Base-by-base conservation (phyloP, 345 rosid species). In the Bruguiera parviflora region DNA sequence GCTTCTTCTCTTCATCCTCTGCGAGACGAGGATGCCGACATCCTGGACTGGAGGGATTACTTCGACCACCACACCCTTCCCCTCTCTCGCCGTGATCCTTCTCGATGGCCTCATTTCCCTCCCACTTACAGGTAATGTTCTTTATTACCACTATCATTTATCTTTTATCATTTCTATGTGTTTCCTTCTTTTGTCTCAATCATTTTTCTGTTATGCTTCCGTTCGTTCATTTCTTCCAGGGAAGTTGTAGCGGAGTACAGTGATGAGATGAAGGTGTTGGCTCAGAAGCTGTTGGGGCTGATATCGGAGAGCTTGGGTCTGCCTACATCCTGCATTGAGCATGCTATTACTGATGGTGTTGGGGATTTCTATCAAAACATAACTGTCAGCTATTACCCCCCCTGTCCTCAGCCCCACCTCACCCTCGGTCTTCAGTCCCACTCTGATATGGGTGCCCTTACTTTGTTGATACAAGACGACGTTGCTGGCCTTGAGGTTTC, bases 1-100 rank as follows among this genome's bases (percentile, higher is more conserved):
- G 63, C 75, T 39, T 39, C 15, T 39, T 11, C 13, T 55, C 58
- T 16, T 22, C 25, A 15, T 56, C 59, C 59, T 56, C 28, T 31
- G 81, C 13, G 24, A 9, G 9, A 24, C 31, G 31, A 56, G 67
- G 78, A 18, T 53, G 67, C 18, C 66, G 67, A 19, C 39, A 87
- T 89, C 21, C 77, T 91, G 71, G 98, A 91, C 69, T 94, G 97
- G 98, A 89, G 98, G 69, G 98, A 94, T 49, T 93, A 89, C 84
- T 91, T 91, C 16, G 96, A 93, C 65, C 96, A 91, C 80, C 98
- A 93, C 68, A 84, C 92, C 0, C 73, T 91, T 20, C 97, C 98
- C 32, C 85, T 84, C 71, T 83, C 88, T 27, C 91, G 95, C 19
- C 92, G 96, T 52, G 62, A 87, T 66, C 86, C 95, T 28, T 85